A percentile compares a stretch with the other conserved stretches of the same genome.
These are phyloP conservation scores for Talaromyces stipitatus DNA, from an alignment of 495 filamentous ascomycete species.

Conservation along the genomic window DNA sequence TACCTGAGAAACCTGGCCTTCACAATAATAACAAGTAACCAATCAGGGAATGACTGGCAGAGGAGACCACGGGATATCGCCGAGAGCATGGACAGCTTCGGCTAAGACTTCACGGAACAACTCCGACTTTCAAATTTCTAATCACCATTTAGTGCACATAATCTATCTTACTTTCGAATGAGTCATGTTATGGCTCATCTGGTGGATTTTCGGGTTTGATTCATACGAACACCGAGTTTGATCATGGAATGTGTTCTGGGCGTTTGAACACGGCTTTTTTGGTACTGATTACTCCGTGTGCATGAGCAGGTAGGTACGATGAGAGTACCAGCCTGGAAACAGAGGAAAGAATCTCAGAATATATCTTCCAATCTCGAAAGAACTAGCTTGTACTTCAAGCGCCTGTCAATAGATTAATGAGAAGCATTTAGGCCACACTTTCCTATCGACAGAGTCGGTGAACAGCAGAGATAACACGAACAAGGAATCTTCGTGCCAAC, in stretches of 20 bases:
- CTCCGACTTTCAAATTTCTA: not conserved
- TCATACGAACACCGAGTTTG: not conserved
- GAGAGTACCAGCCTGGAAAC: too few species aligned
- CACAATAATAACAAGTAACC: too few species aligned
- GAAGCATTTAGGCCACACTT: not conserved
- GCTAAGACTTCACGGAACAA: not conserved
- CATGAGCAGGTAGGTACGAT: too few species aligned
- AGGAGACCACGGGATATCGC: not conserved
- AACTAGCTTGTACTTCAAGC: too few species aligned
- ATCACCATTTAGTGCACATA: not conserved
- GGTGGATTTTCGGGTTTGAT: not conserved
- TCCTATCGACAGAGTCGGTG: not conserved
- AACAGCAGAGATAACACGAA: not conserved
- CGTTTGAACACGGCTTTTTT: not conserved
- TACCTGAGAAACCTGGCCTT: too few species aligned
- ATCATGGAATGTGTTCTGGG: too few species aligned
- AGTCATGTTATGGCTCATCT: not conserved
- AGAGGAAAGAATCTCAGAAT: too few species aligned
- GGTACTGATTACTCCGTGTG: not conserved
- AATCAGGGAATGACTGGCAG: too few species aligned
- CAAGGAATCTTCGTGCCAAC: not conserved
- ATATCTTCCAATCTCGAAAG: too few species aligned
- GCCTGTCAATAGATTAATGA: not conserved
- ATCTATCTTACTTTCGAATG: not conserved
- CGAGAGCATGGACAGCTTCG: not conserved